Evolutionary conservation across 345 rosid genomes (phyloP).

Genomic region (Dovyalis caffra): DNA sequence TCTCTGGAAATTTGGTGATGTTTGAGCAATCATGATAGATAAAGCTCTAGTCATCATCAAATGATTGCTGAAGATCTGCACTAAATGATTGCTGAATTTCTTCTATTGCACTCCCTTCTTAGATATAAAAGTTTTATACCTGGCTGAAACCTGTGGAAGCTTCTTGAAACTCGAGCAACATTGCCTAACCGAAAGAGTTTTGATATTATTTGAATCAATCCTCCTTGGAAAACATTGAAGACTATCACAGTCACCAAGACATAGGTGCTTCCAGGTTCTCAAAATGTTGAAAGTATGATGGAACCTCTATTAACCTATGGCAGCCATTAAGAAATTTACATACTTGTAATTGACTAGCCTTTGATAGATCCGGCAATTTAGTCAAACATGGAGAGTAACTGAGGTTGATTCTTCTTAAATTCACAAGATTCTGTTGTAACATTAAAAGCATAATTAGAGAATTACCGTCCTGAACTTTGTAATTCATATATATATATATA

Average conservation of each 20-base stretch:
- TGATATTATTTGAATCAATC: not conserved
- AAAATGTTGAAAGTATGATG: slow-evolving; percentile 2
- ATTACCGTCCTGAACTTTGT: no score
- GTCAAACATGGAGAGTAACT: not conserved
- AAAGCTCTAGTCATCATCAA: not conserved
- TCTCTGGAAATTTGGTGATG: not conserved
- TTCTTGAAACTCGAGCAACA: not conserved
- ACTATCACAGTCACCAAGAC: not conserved
- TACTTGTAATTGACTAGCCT: no score
- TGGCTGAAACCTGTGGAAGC: not conserved
- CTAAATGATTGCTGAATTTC: no score
- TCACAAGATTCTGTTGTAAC: not conserved
- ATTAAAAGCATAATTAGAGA: no score
- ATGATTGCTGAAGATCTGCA: no score
- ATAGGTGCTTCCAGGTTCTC: not conserved
- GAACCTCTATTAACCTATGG: not conserved
- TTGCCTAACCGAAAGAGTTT: not conserved
- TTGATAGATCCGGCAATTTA: slow-evolving; percentile 10
- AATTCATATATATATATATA: no score
- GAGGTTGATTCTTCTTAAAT: not conserved
- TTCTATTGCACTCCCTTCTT: no score
- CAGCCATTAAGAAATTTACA: not conserved
- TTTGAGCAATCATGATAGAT: not conserved
- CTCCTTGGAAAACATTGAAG: not conserved
- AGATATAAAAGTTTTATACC: no score